Evolutionary conservation across 495 filamentous ascomycete genomes (phyloP).

Genomic region (Articulospora tetracladia): DNA sequence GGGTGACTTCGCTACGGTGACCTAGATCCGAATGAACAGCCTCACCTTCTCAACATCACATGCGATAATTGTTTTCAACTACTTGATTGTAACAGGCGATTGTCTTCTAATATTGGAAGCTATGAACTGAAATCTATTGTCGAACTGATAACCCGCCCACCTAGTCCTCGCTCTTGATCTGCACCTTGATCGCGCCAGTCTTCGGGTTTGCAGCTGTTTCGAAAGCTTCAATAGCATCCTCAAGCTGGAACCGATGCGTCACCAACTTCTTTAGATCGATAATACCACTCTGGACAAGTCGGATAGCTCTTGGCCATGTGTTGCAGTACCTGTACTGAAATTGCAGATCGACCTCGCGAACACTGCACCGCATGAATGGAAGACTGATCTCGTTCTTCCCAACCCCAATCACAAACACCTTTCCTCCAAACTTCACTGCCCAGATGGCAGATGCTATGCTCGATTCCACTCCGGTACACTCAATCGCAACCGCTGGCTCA

Average conservation of each 20-base stretch:
- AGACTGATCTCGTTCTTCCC: conserved; percentile 92
- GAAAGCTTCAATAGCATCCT: conserved; percentile 88
- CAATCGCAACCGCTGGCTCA: conserved; percentile 72
- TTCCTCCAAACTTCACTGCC: conserved; percentile 86
- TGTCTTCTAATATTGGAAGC: background rate
- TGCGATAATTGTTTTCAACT: background rate
- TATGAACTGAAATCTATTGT: background rate
- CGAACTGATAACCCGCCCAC: background rate
- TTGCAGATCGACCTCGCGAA: conserved; percentile 87
- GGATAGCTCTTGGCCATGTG: conserved; percentile 91
- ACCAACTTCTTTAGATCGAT: conserved; percentile 77
- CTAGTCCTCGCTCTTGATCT: conserved; percentile 62
- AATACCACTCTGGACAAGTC: conserved; percentile 76
- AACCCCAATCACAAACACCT: conserved; percentile 90
- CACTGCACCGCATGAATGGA: conserved; percentile 88
- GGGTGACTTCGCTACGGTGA: background rate
- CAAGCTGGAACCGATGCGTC: conserved; percentile 80
- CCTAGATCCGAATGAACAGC: conserved; percentile 1
- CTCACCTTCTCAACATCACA: background rate
- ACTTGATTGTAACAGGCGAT: background rate
- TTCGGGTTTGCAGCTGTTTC: conserved; percentile 80
- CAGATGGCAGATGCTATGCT: conserved; percentile 81
- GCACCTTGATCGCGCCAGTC: conserved; percentile 93
- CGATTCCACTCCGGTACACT: conserved; percentile 93
- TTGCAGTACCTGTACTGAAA: conserved; percentile 96